phyloP scores from a whole-genome alignment of 495 filamentous ascomycete genomes.

The Neurospora terricola region DNA sequence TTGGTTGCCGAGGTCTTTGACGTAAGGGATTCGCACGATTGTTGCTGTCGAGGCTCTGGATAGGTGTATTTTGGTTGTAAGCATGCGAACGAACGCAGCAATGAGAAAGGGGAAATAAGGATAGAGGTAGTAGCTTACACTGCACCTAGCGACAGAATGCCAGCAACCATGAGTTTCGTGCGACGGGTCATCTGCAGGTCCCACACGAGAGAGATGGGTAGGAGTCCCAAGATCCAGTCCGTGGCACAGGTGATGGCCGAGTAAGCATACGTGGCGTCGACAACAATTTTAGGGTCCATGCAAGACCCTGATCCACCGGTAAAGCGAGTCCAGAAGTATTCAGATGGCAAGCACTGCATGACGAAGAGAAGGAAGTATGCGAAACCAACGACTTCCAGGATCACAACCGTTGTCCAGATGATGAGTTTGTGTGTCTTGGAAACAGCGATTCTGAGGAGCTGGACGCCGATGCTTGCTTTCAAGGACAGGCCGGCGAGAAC shows the following conservation, averaged over 20 bases:
- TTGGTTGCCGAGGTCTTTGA: conserved; percentile 9
- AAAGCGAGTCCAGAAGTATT: conserved; percentile 27
- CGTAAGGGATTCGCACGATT: conserved; percentile 18
- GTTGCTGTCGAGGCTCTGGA: conserved; percentile 21
- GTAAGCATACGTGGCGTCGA: conserved; percentile 16
- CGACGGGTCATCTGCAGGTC: conserved; percentile 20
- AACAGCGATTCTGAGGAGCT: conserved; percentile 34
- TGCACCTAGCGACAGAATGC: conserved; percentile 14
- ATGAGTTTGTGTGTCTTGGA: conserved; percentile 27
- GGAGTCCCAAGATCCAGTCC: conserved; percentile 23
- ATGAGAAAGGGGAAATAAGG: background rate
- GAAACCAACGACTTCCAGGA: conserved; percentile 20
- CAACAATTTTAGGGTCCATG: conserved; percentile 10
- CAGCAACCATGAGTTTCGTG: conserved; percentile 13
- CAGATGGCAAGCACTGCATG: conserved; percentile 34
- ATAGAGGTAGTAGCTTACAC: conserved; percentile 10
- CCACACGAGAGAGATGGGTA: conserved; percentile 25
- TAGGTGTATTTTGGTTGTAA: background rate
- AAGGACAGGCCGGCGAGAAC: conserved; percentile 13
- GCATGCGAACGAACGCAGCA: background rate
- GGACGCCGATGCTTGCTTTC: conserved; percentile 30
- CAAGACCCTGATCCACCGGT: conserved; percentile 12
- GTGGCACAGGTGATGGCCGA: conserved; percentile 19
- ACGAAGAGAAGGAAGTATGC: conserved; percentile 32
- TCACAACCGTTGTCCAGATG: conserved; percentile 18